Evolutionary conservation across 495 filamentous ascomycete species (phyloP), one percentile per base, ranked within the genome.

Genomic region (Amorphotheca resinae): DNA sequence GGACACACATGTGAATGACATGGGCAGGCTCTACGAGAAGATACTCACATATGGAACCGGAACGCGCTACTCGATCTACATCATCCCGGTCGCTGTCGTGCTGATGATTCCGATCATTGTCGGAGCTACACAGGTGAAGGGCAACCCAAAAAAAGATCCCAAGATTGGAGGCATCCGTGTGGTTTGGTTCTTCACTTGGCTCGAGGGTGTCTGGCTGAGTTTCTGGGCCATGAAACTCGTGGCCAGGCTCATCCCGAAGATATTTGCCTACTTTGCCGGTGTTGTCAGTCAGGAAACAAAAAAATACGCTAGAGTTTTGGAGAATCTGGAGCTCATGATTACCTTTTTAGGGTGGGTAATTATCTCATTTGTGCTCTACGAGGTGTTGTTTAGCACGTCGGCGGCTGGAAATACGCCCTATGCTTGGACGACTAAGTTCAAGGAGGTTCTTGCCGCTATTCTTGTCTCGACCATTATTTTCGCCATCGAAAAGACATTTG

Each of bases 61-160:
- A 52, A 80, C 74, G 43, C 67, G 77, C 17, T 83, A 82, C 48
- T 64, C 82, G 37, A 63, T 83, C 38, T 81, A 80, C 50, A 70
- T 82, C 15, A 45, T 73, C 16, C 79, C 79, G 0, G 48, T 83
- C 17, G 74, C 66, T 16, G 14, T 68, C 2, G 47, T 74, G 18
- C 66, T 83, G 40, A 72, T 76, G 1, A 66, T 83, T 41, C 79
- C 79, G 1, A 80, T 82, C 41, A 70, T 82, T 45, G 60, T 82
- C 9, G 71, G 75, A 18, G 70, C 70, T 0, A 76, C 71, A 25
- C 32, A 44, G 20, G 32, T 44, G 4, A 18, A 11, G 6, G 14
- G 17, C 33, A 16, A 35, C 21, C 56, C 49, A n/a, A 61, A 48
- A 41, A 60, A 49, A 30, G 47, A 71, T 25, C 66, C 73, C 7